Conservation (phyloP, 2,329 filamentous ascomycete species). For the Fusarium globosum region DNA sequence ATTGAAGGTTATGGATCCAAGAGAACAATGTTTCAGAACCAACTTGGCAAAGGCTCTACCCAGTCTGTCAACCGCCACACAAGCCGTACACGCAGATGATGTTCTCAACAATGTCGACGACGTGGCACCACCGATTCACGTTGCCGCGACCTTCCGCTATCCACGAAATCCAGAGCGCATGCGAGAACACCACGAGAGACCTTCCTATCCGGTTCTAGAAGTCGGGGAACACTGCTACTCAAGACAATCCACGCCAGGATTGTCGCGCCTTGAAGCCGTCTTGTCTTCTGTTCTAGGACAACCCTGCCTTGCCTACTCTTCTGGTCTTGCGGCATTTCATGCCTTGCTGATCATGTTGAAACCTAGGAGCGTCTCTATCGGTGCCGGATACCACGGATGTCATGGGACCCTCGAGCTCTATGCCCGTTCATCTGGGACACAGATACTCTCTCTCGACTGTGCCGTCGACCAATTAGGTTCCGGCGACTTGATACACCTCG, state of each 20-base stretch:
- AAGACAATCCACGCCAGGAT: constrained; percentile 80
- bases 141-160: not conserved
- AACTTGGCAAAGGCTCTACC: not conserved
- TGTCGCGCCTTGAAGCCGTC: constrained; percentile 84
- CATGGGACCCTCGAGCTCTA: constrained; percentile 84
- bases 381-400: constrained; percentile 90
- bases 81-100: not conserved
- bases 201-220: not conserved
- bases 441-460: constrained; percentile 77
- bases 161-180: not conserved
- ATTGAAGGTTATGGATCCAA: not conserved
- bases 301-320: constrained; percentile 80
- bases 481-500: constrained; percentile 89
- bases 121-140: not conserved
- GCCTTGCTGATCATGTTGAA: constrained; percentile 86
- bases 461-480: constrained; percentile 71
- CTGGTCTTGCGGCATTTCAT: constrained; percentile 88
- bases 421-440: constrained; percentile 77
- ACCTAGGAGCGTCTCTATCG: constrained; percentile 83
- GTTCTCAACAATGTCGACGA: not conserved
- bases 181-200: not conserved
- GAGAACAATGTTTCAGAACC: not conserved
- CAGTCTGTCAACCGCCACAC: not conserved
- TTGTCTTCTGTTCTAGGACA: constrained; percentile 79
- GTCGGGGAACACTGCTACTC: constrained; percentile 77